A percentile compares a stretch with the other conserved stretches of the same genome.
Evolutionary conservation across 139 green algal genomes (phyloP).

Genomic region (Medakamo hakoo): DNA sequence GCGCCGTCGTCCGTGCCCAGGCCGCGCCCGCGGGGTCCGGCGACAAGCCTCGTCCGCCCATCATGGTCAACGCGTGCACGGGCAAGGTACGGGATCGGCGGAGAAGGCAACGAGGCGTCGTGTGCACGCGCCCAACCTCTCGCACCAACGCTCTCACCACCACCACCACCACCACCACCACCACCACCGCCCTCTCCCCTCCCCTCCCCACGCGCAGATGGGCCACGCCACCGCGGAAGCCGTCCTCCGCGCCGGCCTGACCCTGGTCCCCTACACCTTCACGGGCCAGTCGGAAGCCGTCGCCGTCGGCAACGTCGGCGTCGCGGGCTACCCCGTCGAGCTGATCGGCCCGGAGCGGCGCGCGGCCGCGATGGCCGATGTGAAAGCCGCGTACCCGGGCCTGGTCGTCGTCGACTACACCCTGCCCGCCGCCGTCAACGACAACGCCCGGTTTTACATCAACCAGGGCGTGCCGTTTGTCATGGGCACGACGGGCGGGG

Average conservation of each 20-base stretch:
- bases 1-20: too few relatives aligned
- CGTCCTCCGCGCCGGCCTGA: constrained; percentile 47
- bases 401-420: constrained; percentile 96
- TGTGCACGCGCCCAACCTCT: not conserved
- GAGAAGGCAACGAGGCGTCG: not conserved
- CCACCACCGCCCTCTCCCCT: not conserved
- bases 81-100: constrained; percentile 59
- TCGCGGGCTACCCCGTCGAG: constrained; percentile 41
- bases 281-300: constrained; percentile 31
- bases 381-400: constrained; percentile 44
- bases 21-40: too few relatives aligned
- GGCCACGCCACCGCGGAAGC: constrained; percentile 70
- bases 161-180: not conserved
- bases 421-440: constrained; percentile 66
- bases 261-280: constrained; percentile 70
- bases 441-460: constrained; percentile 78
- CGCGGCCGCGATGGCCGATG: constrained; percentile 26
- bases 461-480: constrained; percentile 79
- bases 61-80: constrained; percentile 72
- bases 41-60: too few relatives aligned
- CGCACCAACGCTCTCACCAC: not conserved
- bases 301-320: constrained; percentile 41
- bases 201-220: constrained; percentile 36
- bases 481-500: constrained; percentile 95
- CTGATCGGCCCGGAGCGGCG: constrained; percentile 26